Conservation (phyloP, 2,329 filamentous ascomycete genomes). For the Microcyclospora tardicrescens region DNA sequence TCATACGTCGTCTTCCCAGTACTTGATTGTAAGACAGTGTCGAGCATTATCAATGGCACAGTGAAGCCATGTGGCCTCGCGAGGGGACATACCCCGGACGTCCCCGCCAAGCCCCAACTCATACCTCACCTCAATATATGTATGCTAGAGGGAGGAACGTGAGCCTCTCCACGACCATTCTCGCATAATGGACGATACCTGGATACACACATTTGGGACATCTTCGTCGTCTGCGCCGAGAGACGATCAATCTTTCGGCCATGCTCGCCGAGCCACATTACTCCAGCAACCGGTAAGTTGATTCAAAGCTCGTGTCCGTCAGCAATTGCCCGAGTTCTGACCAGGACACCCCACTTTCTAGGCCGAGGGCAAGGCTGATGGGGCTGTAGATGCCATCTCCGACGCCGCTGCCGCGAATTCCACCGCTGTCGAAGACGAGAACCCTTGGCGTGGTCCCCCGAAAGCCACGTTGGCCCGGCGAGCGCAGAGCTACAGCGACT, state of each 20-base stretch:
- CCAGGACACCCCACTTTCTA: conserved; percentile 28
- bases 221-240: conserved; percentile 45
- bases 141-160: too few relatives aligned
- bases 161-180: not conserved
- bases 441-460: conserved; percentile 43
- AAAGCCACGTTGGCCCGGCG: conserved; percentile 52
- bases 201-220: conserved; percentile 58
- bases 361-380: conserved; percentile 43
- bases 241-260: conserved; percentile 46
- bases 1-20: too few relatives aligned
- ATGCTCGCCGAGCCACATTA: conserved; percentile 45
- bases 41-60: too few relatives aligned
- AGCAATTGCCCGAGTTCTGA: conserved; percentile 26
- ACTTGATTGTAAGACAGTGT: too few relatives aligned
- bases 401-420: conserved; percentile 45
- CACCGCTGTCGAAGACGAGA: conserved; percentile 45
- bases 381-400: conserved; percentile 43
- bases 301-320: conserved; percentile 15
- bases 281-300: conserved; percentile 41
- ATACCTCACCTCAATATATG: too few relatives aligned
- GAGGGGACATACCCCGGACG: too few relatives aligned
- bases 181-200: conserved; percentile 52
- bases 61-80: too few relatives aligned
- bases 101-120: too few relatives aligned
- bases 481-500: conserved; percentile 67